phyloP scores from a whole-genome alignment of 176 grass and related monocot genomes.

The Paspalum notatum region DNA sequence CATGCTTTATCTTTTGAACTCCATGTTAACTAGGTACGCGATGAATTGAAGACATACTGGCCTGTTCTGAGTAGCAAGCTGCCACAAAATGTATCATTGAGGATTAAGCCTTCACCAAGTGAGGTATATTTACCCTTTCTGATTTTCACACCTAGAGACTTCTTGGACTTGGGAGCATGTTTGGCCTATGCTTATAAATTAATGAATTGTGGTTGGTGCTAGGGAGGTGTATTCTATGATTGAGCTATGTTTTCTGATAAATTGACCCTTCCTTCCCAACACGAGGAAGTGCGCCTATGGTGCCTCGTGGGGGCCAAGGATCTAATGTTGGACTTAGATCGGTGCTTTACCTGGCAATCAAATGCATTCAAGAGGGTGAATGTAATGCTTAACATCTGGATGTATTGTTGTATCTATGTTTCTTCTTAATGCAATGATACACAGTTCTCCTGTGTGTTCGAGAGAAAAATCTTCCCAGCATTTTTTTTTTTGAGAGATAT shows the following conservation, averaged over 20 bases:
- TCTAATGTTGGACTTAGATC: no score
- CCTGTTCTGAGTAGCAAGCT: slow-evolving; percentile 66
- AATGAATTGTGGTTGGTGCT: slow-evolving; percentile 31
- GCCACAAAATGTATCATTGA: slow-evolving; percentile 56
- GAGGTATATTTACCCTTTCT: slow-evolving; percentile 56
- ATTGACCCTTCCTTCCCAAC: slow-evolving; percentile 1
- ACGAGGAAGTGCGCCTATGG: no score
- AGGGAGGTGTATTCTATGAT: background rate
- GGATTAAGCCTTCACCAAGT: slow-evolving; percentile 44
- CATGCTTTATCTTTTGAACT: slow-evolving; percentile 14
- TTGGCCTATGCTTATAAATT: slow-evolving; percentile 11
- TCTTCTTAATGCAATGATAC: no score
- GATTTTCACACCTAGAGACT: slow-evolving; percentile 31
- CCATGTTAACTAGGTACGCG: slow-evolving; percentile 62
- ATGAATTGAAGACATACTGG: slow-evolving; percentile 91
- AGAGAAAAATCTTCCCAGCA: background rate
- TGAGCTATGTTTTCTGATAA: slow-evolving; percentile 12
- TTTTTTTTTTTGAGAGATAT: background rate
- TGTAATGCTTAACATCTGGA: no score
- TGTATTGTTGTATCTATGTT: no score
- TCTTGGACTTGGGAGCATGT: slow-evolving; percentile 15
- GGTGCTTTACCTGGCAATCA: no score
- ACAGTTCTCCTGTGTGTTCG: no score
- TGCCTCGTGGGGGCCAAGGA: no score
- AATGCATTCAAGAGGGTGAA: no score